Conservation (phyloP, 768 basidiomycete genomes). For the Favolaschia claudopus region DNA sequence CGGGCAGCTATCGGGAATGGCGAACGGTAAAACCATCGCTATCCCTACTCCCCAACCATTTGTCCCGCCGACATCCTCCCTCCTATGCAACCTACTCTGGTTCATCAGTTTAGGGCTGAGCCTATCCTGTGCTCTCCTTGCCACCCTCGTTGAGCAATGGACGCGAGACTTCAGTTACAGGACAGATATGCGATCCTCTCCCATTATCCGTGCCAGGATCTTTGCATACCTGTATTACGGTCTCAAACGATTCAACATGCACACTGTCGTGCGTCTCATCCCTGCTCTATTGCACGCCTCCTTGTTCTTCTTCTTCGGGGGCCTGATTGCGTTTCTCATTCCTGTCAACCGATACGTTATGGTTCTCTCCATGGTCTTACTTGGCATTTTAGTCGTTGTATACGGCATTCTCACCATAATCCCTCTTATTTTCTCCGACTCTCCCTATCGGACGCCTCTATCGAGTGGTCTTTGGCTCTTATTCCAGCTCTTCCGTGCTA, state of each 20-base stretch:
- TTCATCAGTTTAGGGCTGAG: conserved; percentile 4
- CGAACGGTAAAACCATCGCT: background rate
- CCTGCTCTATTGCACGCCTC: background rate
- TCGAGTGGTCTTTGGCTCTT: background rate
- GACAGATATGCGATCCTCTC: background rate
- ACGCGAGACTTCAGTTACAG: background rate
- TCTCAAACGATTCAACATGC: background rate
- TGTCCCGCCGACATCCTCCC: background rate
- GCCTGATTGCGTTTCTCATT: conserved; percentile 1
- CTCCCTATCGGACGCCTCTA: conserved; percentile 10
- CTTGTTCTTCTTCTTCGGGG: conserved; percentile 1
- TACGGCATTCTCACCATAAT: background rate
- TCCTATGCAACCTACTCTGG: background rate
- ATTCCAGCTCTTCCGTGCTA: background rate
- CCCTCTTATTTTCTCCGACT: background rate
- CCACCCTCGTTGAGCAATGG: conserved; percentile 3
- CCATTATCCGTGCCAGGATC: background rate
- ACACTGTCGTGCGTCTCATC: background rate
- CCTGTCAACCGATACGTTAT: background rate
- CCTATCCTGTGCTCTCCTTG: conserved; percentile 1
- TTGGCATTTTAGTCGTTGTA: background rate
- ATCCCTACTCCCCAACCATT: background rate
- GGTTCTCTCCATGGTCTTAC: background rate
- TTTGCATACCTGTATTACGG: background rate
- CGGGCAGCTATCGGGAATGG: background rate